Percentiles rank a stretch among this genome's conserved stretches.
phyloP scores from a whole-genome alignment of 192 early-diverging fungal genomes.

The Gryganskiella cystojenkinii region DNA sequence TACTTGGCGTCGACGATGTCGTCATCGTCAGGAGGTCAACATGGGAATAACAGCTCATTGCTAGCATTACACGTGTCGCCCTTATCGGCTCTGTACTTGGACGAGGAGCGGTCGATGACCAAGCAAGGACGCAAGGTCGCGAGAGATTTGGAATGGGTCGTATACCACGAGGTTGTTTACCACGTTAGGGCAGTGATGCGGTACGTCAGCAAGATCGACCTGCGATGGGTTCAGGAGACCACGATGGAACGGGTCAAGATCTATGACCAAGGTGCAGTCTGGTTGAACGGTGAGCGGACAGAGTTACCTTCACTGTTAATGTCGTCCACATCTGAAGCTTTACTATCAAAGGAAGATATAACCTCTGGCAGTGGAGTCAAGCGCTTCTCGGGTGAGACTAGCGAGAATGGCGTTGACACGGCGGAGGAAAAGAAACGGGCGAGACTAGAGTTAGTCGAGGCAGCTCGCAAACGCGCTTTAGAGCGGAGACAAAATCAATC shows the following conservation, averaged over 20 bases:
- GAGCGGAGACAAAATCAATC: conserved; percentile 35
- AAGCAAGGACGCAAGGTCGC: conserved; percentile 46
- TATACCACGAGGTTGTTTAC: conserved; percentile 93
- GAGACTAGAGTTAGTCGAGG: conserved; percentile 52
- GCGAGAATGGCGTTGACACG: background rate
- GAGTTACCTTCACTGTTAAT: background rate
- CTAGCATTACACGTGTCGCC: conserved; percentile 94
- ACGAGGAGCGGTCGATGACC: conserved; percentile 58
- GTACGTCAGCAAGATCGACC: conserved; percentile 89
- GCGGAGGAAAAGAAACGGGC: conserved; percentile 42
- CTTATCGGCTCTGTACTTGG: conserved; percentile 87
- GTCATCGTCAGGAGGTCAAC: conserved; percentile 33
- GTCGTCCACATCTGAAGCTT: background rate
- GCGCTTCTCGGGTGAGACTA: background rate
- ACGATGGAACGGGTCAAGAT: conserved; percentile 59
- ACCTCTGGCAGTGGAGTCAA: background rate
- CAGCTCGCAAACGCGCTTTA: conserved; percentile 56
- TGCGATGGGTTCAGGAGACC: conserved; percentile 86
- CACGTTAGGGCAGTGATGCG: conserved; percentile 98
- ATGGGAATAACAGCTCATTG: conserved; percentile 88
- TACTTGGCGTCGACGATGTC: conserved; percentile 55
- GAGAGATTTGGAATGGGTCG: conserved; percentile 87
- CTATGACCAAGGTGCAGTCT: conserved; percentile 29
- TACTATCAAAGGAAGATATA: conserved; percentile 2
- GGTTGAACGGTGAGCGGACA: conserved; percentile 29